A percentile compares a stretch with the other conserved stretches of the same genome.
phyloP scores from a whole-genome alignment of 1,284 basidiomycete species.

The Ganoderma resinaceum region DNA sequence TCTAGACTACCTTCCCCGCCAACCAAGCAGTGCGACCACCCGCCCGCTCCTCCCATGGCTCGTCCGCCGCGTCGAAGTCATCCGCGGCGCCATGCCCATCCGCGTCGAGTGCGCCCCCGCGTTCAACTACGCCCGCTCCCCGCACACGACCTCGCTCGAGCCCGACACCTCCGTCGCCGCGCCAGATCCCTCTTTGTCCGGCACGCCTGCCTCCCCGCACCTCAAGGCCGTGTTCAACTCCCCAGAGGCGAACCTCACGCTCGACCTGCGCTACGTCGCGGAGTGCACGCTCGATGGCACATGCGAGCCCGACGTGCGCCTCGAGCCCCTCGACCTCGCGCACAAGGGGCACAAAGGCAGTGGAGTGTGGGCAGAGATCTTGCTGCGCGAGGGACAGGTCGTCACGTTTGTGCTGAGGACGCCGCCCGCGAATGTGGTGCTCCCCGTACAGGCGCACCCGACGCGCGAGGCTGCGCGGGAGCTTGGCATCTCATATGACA shows the following conservation, averaged over 20 bases:
- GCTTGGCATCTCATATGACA: conserved; percentile 57
- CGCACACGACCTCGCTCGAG: conserved; percentile 69
- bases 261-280: conserved; percentile 81
- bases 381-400: conserved; percentile 81
- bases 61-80: conserved; percentile 85
- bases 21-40: conserved; percentile 50
- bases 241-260: conserved; percentile 50
- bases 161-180: conserved; percentile 34
- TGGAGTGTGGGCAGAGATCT: conserved; percentile 59
- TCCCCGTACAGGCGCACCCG: conserved; percentile 37
- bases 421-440: conserved; percentile 50
- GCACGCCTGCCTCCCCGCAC: conserved; percentile 39
- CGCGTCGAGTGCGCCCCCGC: conserved; percentile 90
- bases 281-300: conserved; percentile 61
- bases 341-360: conserved; percentile 72
- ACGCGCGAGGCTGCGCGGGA: conserved; percentile 48
- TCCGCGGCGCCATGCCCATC: conserved; percentile 80
- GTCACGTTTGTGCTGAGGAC: conserved; percentile 86
- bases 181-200: conserved; percentile 7
- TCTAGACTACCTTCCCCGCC: conserved; percentile 80
- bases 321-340: conserved; percentile 67
- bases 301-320: conserved; percentile 56
- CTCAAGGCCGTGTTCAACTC: conserved; percentile 78
- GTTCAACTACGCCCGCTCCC: conserved; percentile 87
- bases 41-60: conserved; percentile 87